Conservation (phyloP, 768 basidiomycete genomes). For the Boletus pseudo-olivaceus region DNA sequence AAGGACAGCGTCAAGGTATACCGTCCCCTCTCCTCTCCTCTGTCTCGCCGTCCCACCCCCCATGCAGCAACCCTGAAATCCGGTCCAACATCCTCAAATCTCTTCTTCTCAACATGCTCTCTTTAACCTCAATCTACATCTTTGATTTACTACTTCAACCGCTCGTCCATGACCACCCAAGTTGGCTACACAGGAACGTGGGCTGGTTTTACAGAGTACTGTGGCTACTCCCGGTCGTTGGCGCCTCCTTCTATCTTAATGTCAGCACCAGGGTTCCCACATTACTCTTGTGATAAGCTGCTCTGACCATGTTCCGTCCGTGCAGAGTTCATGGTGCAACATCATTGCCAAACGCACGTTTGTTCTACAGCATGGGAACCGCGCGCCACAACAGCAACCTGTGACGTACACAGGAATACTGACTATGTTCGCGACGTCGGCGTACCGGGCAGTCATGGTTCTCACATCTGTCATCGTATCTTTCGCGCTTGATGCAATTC, state of each 20-base stretch:
- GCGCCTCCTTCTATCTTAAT: constrained; percentile 76
- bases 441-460: constrained; percentile 80
- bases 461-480: constrained; percentile 70
- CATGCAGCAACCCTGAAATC: constrained; percentile 67
- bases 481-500: constrained; percentile 59
- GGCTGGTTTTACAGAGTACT: constrained; percentile 74
- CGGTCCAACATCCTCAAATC: constrained; percentile 74
- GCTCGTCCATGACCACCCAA: constrained; percentile 56
- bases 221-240: constrained; percentile 78
- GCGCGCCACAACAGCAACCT: constrained; percentile 48
- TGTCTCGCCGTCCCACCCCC: constrained; percentile 9
- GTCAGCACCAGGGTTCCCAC: constrained; percentile 42
- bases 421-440: constrained; percentile 72
- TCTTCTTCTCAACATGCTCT: constrained; percentile 65
- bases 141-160: constrained; percentile 73
- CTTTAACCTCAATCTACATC: constrained; percentile 68
- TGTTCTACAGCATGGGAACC: constrained; percentile 64
- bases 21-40: constrained; percentile 6
- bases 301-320: constrained; percentile 6
- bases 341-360: constrained; percentile 74
- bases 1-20: constrained; percentile 55
- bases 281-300: constrained; percentile 5
- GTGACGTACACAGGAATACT: constrained; percentile 68
- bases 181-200: constrained; percentile 68
- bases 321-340: constrained; percentile 73